These are phyloP conservation scores for Tuber magnatum DNA, from an alignment of 495 filamentous ascomycete species.

Conservation along the genomic window DNA sequence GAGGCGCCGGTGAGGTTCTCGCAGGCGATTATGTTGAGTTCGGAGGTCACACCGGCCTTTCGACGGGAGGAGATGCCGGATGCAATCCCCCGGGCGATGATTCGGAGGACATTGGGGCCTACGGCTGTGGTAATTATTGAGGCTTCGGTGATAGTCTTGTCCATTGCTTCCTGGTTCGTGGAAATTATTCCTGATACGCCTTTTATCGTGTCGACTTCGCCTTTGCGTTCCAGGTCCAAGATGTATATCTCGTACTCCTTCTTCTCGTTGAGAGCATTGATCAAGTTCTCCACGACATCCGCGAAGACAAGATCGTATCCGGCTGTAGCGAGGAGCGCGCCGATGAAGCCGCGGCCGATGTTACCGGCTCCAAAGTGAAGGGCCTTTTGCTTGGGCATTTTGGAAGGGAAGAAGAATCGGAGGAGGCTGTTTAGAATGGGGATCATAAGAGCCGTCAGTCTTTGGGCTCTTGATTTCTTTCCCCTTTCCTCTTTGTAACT, in stretches of 20 bases:
- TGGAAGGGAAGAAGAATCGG: slow-evolving; percentile 6
- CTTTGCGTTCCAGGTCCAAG: slow-evolving; percentile 77
- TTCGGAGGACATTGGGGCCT: slow-evolving; percentile 89
- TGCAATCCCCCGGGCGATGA: slow-evolving; percentile 87
- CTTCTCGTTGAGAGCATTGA: slow-evolving; percentile 64
- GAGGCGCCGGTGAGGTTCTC: slow-evolving; percentile 95
- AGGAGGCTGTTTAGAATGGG: background rate
- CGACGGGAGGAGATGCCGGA: slow-evolving; percentile 74
- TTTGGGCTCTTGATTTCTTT: background rate
- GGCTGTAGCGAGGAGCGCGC: slow-evolving; percentile 72
- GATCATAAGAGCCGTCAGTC: background rate
- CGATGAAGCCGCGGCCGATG: slow-evolving; percentile 63
- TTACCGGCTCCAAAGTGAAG: slow-evolving; percentile 74
- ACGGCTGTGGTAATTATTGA: slow-evolving; percentile 93
- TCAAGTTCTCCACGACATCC: slow-evolving; percentile 77
- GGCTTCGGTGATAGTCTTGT: slow-evolving; percentile 77
- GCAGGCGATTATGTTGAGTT: slow-evolving; percentile 75
- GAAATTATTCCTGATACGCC: slow-evolving; percentile 94
- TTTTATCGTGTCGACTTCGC: slow-evolving; percentile 75
- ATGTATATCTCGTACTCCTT: slow-evolving; percentile 84
- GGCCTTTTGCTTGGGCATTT: slow-evolving; percentile 41
- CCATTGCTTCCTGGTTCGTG: slow-evolving; percentile 66
- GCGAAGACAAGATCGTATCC: slow-evolving; percentile 92
- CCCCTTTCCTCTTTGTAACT: background rate
- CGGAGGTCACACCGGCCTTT: slow-evolving; percentile 61